phyloP scores from a whole-genome alignment of 495 filamentous ascomycete species.

The Parachaetomium inaequale region DNA sequence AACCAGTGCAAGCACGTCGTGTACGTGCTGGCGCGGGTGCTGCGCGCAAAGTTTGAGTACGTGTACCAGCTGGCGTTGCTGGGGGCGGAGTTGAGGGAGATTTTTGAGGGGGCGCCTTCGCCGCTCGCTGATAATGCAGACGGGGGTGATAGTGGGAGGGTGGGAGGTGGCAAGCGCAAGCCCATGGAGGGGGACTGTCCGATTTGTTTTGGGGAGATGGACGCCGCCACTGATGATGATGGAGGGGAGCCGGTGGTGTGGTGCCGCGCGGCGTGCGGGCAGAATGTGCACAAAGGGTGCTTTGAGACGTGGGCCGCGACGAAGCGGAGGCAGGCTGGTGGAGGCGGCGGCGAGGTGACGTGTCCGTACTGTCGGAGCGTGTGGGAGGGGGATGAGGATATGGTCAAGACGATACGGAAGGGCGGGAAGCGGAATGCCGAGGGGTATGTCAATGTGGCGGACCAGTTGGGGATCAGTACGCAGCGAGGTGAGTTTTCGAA shows the following conservation, averaged over 20 bases:
- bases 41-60: constrained; percentile 59
- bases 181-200: constrained; percentile 69
- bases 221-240: constrained; percentile 39
- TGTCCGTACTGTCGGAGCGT: constrained; percentile 61
- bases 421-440: constrained; percentile 44
- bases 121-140: constrained; percentile 3
- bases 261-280: constrained; percentile 70
- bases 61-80: constrained; percentile 75
- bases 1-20: constrained; percentile 67
- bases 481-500: constrained; percentile 43
- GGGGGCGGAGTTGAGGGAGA: constrained; percentile 58
- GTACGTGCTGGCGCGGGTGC: constrained; percentile 59
- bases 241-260: constrained; percentile 58
- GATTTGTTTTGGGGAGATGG: constrained; percentile 72
- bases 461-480: constrained; percentile 57
- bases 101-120: constrained; percentile 55
- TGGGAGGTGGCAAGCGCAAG: constrained; percentile 41
- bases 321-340: constrained; percentile 36
- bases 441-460: constrained; percentile 65
- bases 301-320: constrained; percentile 67
- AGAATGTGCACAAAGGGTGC: constrained; percentile 72
- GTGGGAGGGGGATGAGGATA: constrained; percentile 56
- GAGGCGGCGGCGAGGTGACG: constrained; percentile 42
- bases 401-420: constrained; percentile 46
- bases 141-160: constrained; percentile 1